A percentile compares a stretch with the other conserved stretches of the same genome.
Conservation (phyloP, 352 stramenopile genomes). For the Pythium sukuiense region DNA sequence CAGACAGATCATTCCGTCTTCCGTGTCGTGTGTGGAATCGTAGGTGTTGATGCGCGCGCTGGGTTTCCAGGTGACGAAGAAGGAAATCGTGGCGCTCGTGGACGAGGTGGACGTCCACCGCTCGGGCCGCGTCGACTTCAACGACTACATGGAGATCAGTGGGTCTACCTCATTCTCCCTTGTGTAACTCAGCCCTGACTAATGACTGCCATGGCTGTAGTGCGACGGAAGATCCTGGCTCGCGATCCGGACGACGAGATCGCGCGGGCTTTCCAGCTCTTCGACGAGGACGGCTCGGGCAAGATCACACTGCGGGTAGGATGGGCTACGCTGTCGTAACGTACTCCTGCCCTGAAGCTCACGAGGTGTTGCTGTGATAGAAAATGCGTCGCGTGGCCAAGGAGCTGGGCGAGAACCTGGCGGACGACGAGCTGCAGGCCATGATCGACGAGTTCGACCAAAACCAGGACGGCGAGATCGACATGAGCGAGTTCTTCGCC, state of each 20-base stretch:
- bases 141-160: conserved; percentile 93
- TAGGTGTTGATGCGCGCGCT: conserved; percentile 90
- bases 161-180: conserved; percentile 17
- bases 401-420: conserved; percentile 92
- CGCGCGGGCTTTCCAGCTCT: conserved; percentile 92
- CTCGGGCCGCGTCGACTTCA: conserved; percentile 85
- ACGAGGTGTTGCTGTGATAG: conserved; percentile 28
- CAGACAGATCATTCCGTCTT: neutral
- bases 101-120: conserved; percentile 88
- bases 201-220: conserved; percentile 25
- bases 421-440: conserved; percentile 90
- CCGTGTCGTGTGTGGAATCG: neutral
- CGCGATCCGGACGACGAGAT: conserved; percentile 93
- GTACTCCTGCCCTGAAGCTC: neutral
- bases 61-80: conserved; percentile 90
- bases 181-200: neutral
- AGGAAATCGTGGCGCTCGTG: conserved; percentile 86
- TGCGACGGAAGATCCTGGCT: conserved; percentile 79
- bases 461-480: conserved; percentile 92
- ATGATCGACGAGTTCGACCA: conserved; percentile 97
- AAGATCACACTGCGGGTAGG: conserved; percentile 83
- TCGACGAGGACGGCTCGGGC: conserved; percentile 91
- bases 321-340: neutral
- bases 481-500: conserved; percentile 87
- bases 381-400: conserved; percentile 93